Evolutionary conservation across 1,139 yeast species (phyloP), one percentile per base, ranked within the genome.

Genomic region (Kodamaea arcana): DNA sequence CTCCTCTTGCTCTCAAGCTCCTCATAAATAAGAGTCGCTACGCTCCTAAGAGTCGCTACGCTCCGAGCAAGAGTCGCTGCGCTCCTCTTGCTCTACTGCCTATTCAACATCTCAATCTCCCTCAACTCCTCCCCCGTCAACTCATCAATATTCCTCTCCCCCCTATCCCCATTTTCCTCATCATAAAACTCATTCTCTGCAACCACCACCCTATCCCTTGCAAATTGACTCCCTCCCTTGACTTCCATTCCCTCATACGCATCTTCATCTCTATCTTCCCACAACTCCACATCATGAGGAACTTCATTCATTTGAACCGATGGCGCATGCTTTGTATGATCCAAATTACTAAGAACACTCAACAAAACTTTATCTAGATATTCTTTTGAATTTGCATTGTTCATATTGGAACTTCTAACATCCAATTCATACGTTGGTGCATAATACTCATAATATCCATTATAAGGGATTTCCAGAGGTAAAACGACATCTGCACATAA

Each of bases 401-500:
- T 86, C 97, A 92, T 90, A 57, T 92, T 92, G 15, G 95, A 84
- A 8, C 97, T 94, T 44, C 97, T 77, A 31, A 92, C 97, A 53
- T 90, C 97, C 36, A 85, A 68, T 54, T 83, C 82, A 60, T 92
- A 90, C 60, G 87, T 96, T 1, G 98, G 98, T 0, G 97, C 97
- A 61, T 84, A 90, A 65, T 90, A 90, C 62, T 90, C 97, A 61
- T 86, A 90, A 65, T 92, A 92, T 58, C 90, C 97, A 56, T 90
- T 90, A 66, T 87, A 90, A 4, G 97, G 97, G 46, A 90, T 74
- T 52, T 88, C 96, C 11, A 78, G 69, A 15, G 87, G 94, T 45
- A 90, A 69, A 12, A 78, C 59, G 41, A 80, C 83, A 50, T 87
- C 85, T 50, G 86, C 90, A 46, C 90, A 69, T 37, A 92, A 65